Base-by-base conservation (phyloP, 2,329 filamentous ascomycete species). In the Alternaria sp. region DNA sequence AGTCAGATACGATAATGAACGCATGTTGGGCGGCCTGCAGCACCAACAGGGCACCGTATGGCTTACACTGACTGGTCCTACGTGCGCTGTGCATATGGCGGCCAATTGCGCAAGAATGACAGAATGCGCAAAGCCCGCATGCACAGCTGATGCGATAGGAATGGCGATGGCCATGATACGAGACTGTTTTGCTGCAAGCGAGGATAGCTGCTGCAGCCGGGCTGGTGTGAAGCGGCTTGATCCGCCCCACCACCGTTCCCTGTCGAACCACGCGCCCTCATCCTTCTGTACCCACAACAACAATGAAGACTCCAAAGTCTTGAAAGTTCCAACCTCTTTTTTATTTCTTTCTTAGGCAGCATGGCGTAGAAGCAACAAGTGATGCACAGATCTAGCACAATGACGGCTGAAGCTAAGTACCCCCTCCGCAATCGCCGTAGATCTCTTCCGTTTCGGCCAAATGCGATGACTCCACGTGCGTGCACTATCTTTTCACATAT, bases 101-200 rank as follows among this genome's bases (percentile, higher is more conserved):
- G 6, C 20, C 12, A 24, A 24, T 42, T 24, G 1, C 38, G 38
- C 18, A 11, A 41, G 1, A 5, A 7, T 18, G 38, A 18, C 18
- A 41, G 2, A 41, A 9, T 12, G 39, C 20, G 18, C 11, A 16
- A n/a, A 12, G 24, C 43, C 9, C 1, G 5, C 7, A 42, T 39
- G 51, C 51, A 53, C 24, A n/a, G n/a, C 41, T 16, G 51, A 42
- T 53, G 51, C 26, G 16, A 39, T 20, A 53, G 22, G 20, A 7
- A 32, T 12, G 36, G n/a, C 14, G n/a, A 46, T 28, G 42, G 12
- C 7, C 3, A 14, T 24, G 24, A 24, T 7, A 24, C 18, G 38
- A 9, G n/a, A 52, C 7, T 34, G 38, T 28, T 26, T 43, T 28
- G 38, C 24, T n/a, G 3, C 43, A 46, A 28, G 42, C 43, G 47